Evolutionary conservation across 1,284 basidiomycete genomes (phyloP).

Genomic region (Rhodotorula mucilaginosa): DNA sequence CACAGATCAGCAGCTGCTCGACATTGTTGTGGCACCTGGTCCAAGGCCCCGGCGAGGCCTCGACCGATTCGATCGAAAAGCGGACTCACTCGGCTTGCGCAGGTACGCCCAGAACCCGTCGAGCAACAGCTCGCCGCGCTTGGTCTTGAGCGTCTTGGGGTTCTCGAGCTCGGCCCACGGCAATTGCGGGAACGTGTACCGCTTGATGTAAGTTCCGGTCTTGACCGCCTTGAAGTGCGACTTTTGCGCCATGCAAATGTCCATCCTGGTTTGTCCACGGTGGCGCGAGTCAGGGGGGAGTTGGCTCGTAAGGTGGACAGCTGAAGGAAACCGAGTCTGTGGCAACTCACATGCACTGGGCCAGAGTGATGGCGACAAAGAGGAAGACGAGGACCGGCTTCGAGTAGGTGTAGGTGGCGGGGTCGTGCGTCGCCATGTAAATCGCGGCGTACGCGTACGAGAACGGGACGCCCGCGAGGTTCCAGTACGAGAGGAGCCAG

Average conservation of each 20-base stretch:
- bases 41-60: neutral
- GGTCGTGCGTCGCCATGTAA: conserved; percentile 95
- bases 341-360: conserved; percentile 73
- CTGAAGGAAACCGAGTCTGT: no score
- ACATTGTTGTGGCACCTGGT: no score
- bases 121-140: conserved; percentile 71
- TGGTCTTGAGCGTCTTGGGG: conserved; percentile 88
- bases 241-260: conserved; percentile 95
- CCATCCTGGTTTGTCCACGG: conserved; percentile 64
- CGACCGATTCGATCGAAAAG: neutral
- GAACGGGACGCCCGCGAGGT: conserved; percentile 77
- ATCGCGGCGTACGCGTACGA: conserved; percentile 96
- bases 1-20: conserved; percentile 12
- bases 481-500: conserved; percentile 56
- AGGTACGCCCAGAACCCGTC: conserved; percentile 88
- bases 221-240: conserved; percentile 97
- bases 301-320: neutral
- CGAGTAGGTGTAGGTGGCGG: conserved; percentile 81
- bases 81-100: conserved; percentile 72
- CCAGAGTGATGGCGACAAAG: conserved; percentile 71
- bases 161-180: conserved; percentile 83
- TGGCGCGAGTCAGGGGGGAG: neutral
- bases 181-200: conserved; percentile 90
- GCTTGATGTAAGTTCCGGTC: conserved; percentile 72
- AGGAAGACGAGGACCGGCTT: conserved; percentile 68